phyloP scores from a whole-genome alignment of 2,329 filamentous ascomycete species.

The Karstenula rhodostoma region DNA sequence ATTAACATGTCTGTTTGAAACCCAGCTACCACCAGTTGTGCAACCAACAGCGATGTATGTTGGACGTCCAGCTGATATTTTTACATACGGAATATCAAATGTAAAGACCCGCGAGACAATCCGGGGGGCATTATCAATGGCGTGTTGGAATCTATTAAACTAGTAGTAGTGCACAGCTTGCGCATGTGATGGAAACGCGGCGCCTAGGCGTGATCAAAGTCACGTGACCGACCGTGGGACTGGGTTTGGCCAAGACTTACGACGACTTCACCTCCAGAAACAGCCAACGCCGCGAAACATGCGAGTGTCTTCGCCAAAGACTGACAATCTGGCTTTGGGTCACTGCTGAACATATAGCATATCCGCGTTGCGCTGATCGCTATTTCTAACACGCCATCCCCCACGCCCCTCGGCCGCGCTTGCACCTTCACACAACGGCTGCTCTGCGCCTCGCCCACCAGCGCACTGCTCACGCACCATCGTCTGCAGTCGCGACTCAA shows the following conservation, averaged over 20 bases:
- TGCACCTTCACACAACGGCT: constrained; percentile 8
- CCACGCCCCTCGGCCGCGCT: neutral
- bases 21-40: neutral
- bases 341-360: constrained; percentile 4
- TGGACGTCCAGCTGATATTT: neutral
- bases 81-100: neutral
- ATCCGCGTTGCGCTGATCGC: constrained; percentile 1
- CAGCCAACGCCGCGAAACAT: constrained; percentile 13
- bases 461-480: constrained; percentile 7
- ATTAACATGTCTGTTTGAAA: neutral
- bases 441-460: constrained; percentile 10
- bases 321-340: constrained; percentile 10
- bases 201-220: neutral
- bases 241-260: constrained; percentile 17
- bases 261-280: constrained; percentile 20
- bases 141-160: neutral
- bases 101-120: neutral
- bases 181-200: neutral
- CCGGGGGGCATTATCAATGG: neutral
- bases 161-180: neutral
- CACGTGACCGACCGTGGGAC: constrained; percentile 25
- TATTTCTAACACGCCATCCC: neutral
- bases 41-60: neutral
- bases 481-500: constrained; percentile 17
- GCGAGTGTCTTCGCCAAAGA: constrained; percentile 8